Evolutionary conservation across 352 stramenopile genomes (phyloP).

Genomic region (Elongisporangium senticosum): DNA sequence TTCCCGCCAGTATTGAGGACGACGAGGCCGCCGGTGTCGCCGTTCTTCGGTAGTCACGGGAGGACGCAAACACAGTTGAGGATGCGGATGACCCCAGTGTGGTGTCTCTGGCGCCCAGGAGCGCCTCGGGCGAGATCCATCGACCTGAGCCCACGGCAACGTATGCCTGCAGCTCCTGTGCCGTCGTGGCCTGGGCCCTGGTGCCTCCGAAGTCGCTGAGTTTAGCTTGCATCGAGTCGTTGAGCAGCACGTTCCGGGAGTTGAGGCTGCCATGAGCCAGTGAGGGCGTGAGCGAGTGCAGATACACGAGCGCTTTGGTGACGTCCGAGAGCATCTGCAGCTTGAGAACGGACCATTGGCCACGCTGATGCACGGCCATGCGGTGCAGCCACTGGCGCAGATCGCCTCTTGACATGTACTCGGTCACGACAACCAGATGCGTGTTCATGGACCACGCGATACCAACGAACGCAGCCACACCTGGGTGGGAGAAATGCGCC

Average conservation of each 20-base stretch:
- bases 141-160: constrained; percentile 57
- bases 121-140: constrained; percentile 66
- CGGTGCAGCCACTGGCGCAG: constrained; percentile 66
- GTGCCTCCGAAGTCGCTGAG: constrained; percentile 52
- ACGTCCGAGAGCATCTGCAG: constrained; percentile 61
- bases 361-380: constrained; percentile 25
- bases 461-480: constrained; percentile 61
- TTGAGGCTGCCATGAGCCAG: constrained; percentile 63
- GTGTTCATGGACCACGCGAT: constrained; percentile 67
- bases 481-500: constrained; percentile 55
- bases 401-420: constrained; percentile 70
- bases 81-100: constrained; percentile 12
- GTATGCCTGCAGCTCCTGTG: constrained; percentile 58
- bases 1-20: constrained; percentile 29
- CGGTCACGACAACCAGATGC: constrained; percentile 58
- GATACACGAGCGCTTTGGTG: constrained; percentile 53
- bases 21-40: constrained; percentile 15
- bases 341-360: constrained; percentile 48
- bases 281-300: constrained; percentile 56
- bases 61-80: constrained; percentile 7
- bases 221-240: constrained; percentile 52
- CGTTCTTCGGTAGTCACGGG: constrained; percentile 19
- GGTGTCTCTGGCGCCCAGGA: constrained; percentile 44
- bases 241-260: constrained; percentile 58
- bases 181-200: constrained; percentile 23